phyloP scores from a whole-genome alignment of 148 eudicot genomes.

The Camellia granthamiana region DNA sequence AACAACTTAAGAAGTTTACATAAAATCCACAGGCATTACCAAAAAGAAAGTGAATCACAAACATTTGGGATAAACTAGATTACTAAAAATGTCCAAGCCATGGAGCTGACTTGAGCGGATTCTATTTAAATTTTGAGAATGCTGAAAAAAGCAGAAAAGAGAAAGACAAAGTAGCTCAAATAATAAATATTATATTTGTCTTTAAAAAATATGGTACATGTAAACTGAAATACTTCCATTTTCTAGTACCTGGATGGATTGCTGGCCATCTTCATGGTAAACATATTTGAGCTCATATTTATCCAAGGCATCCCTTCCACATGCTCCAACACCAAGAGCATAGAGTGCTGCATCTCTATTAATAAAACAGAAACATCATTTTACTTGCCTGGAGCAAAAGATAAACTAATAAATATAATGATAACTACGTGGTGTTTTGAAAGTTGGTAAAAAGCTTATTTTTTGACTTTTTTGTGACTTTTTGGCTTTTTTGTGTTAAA shows the following conservation, averaged over 20 bases:
- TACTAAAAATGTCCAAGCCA: background rate
- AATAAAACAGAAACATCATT: conserved; percentile 2
- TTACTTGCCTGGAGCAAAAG: background rate
- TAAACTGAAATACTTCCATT: background rate
- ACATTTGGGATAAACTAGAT: background rate
- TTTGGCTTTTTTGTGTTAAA: no score
- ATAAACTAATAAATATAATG: background rate
- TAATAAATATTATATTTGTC: background rate
- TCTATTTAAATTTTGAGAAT: background rate
- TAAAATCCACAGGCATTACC: background rate
- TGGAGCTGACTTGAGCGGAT: background rate
- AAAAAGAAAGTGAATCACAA: background rate
- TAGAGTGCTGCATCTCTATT: conserved; percentile 84
- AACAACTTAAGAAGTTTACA: background rate
- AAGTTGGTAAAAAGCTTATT: no score
- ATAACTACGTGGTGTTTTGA: background rate
- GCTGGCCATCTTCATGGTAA: conserved; percentile 83
- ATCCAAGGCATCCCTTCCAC: conserved; percentile 77
- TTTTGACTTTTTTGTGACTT: no score
- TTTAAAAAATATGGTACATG: no score
- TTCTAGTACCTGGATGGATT: conserved; percentile 59
- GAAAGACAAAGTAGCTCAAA: background rate
- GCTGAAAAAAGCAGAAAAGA: background rate
- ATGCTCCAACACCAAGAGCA: conserved; percentile 93
- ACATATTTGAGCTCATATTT: conserved; percentile 77